Conservation (phyloP, 768 basidiomycete genomes). For the Psilocybe subaeruginosa region DNA sequence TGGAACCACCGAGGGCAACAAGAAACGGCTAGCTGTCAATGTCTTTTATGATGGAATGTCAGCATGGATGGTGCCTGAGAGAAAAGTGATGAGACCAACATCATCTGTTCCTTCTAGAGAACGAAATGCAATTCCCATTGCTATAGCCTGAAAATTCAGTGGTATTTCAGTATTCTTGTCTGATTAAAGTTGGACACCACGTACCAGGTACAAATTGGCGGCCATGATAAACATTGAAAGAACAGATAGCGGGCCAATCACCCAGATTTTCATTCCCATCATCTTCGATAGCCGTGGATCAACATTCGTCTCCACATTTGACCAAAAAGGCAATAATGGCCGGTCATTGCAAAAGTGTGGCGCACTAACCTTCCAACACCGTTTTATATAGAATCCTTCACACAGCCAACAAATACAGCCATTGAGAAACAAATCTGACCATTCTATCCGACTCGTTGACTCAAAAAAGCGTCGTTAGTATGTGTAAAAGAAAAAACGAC, state of each 20-base stretch:
- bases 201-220: constrained; percentile 44
- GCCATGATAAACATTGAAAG: constrained; percentile 36
- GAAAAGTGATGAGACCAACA: constrained; percentile 16
- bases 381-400: constrained; percentile 49
- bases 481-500: not conserved
- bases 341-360: not conserved
- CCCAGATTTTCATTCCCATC: constrained; percentile 39
- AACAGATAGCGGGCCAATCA: constrained; percentile 34
- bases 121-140: constrained; percentile 31
- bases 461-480: not conserved
- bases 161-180: not conserved
- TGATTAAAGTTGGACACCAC: not conserved
- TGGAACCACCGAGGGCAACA: constrained; percentile 29
- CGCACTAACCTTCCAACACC: constrained; percentile 53
- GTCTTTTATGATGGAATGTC: constrained; percentile 17
- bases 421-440: constrained; percentile 51
- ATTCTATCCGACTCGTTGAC: constrained; percentile 41
- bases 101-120: constrained; percentile 25
- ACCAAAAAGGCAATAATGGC: not conserved
- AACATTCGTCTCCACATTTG: not conserved
- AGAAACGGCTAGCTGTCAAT: constrained; percentile 27
- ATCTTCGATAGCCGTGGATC: constrained; percentile 32
- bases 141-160: constrained; percentile 23
- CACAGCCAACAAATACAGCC: constrained; percentile 49
- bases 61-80: not conserved